A percentile compares a stretch with the other conserved stretches of the same genome.
phyloP scores from a whole-genome alignment of 2,329 filamentous ascomycete species.

The Rhynchosporium secalis region DNA sequence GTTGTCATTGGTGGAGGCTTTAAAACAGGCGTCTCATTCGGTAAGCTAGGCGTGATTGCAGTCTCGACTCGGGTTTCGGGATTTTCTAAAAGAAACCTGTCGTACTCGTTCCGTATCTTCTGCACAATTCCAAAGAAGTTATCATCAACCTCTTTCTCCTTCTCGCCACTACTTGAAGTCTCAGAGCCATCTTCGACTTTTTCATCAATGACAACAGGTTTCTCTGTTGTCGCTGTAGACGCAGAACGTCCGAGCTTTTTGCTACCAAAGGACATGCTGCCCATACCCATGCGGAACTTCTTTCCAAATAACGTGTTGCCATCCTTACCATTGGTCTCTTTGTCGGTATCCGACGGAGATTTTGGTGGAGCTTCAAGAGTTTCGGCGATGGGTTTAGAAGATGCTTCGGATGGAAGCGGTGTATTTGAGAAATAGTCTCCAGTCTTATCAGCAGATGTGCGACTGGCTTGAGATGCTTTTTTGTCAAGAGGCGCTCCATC shows the following conservation, averaged over 20 bases:
- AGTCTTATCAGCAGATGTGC: conserved; percentile 59
- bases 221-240: conserved; percentile 63
- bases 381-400: conserved; percentile 46
- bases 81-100: conserved; percentile 60
- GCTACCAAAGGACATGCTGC: conserved; percentile 62
- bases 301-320: conserved; percentile 71
- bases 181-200: conserved; percentile 64
- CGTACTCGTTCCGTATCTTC: conserved; percentile 71
- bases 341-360: conserved; percentile 56
- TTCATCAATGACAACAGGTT: conserved; percentile 73
- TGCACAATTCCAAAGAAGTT: conserved; percentile 72
- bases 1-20: conserved; percentile 68
- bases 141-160: conserved; percentile 74
- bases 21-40: conserved; percentile 73
- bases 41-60: conserved; percentile 66
- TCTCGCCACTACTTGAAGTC: conserved; percentile 54
- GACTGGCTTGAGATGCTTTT: conserved; percentile 55
- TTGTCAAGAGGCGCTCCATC: conserved; percentile 55
- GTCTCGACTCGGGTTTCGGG: conserved; percentile 59
- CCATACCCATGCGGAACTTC: conserved; percentile 69
- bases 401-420: conserved; percentile 49
- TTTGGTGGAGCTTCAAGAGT: conserved; percentile 46
- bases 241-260: conserved; percentile 78
- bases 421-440: conserved; percentile 77
- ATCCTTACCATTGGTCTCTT: conserved; percentile 63